Evolutionary conservation across 2,329 filamentous ascomycete genomes (phyloP).

Genomic region (Cladobotryum mycophilum): DNA sequence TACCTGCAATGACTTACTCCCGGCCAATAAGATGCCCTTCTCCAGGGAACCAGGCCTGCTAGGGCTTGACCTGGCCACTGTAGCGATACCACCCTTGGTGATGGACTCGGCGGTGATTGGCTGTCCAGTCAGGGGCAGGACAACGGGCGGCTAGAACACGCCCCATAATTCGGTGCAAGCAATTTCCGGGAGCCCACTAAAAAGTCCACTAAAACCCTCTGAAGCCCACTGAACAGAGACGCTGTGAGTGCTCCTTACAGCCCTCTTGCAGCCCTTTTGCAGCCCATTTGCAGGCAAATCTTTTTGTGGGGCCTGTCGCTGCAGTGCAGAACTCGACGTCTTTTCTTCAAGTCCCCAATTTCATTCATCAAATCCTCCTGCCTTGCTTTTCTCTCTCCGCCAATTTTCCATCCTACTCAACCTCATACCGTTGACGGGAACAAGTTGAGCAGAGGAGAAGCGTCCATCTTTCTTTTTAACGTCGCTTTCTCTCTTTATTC

Average conservation of each 20-base stretch:
- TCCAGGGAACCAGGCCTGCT: no score
- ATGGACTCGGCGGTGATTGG: not conserved
- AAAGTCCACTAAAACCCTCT: no score
- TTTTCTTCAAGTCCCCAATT: not conserved
- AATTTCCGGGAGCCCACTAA: not conserved
- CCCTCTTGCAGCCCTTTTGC: no score
- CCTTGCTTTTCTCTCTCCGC: slow-evolving; percentile 2
- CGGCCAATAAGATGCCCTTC: no score
- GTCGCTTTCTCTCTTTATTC: slow-evolving; percentile 17
- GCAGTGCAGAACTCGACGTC: no score
- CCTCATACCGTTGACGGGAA: slow-evolving; percentile 13
- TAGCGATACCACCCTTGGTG: not conserved
- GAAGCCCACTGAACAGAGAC: no score
- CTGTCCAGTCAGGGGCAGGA: not conserved
- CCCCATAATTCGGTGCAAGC: not conserved
- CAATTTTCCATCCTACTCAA: slow-evolving; percentile 1
- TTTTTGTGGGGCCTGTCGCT: no score
- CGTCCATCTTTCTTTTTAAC: slow-evolving; percentile 14
- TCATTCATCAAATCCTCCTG: not conserved
- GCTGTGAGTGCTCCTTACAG: no score
- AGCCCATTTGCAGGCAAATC: no score
- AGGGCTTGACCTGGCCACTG: no score
- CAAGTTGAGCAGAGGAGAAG: slow-evolving; percentile 7
- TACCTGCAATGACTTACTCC: no score
- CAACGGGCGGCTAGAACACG: not conserved